These are phyloP conservation scores for Sarocladium kiliense DNA, from an alignment of 2,329 filamentous ascomycete species.

Conservation along the genomic window DNA sequence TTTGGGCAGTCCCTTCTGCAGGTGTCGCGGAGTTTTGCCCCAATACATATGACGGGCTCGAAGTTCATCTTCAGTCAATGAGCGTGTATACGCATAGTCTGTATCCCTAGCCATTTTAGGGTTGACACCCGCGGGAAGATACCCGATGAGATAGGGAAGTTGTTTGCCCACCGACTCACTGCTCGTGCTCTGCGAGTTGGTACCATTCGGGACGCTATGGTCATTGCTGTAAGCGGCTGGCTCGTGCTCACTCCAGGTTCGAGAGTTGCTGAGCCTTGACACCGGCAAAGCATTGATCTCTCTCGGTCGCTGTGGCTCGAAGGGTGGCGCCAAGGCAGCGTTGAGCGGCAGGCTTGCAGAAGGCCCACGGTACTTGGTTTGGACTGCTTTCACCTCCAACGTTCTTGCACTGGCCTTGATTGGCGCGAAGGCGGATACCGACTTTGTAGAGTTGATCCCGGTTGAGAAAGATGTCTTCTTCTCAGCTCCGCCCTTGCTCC, in stretches of 20 bases:
- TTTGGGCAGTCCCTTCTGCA: slow-evolving; percentile 51
- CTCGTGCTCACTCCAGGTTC: not conserved
- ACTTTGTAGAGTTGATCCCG: slow-evolving; percentile 25
- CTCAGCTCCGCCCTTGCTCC: not conserved
- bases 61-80: slow-evolving; percentile 54
- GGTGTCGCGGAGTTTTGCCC: slow-evolving; percentile 48
- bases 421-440: slow-evolving; percentile 16
- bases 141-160: slow-evolving; percentile 51
- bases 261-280: slow-evolving; percentile 16
- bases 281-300: not conserved
- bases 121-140: slow-evolving; percentile 38
- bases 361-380: slow-evolving; percentile 11
- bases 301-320: slow-evolving; percentile 30
- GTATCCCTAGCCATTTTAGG: slow-evolving; percentile 34
- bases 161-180: not conserved
- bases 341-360: slow-evolving; percentile 34
- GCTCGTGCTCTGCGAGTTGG: no score
- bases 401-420: slow-evolving; percentile 16
- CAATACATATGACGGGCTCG: slow-evolving; percentile 57
- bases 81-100: slow-evolving; percentile 51
- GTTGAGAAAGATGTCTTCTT: slow-evolving; percentile 11
- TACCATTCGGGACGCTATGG: not conserved
- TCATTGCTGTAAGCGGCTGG: no score
- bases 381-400: slow-evolving; percentile 23
- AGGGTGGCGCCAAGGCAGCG: slow-evolving; percentile 44